Percentiles rank a stretch among this genome's conserved stretches.
Evolutionary conservation across 768 basidiomycete genomes (phyloP).

Genomic region (Candolleomyces eurysporus): DNA sequence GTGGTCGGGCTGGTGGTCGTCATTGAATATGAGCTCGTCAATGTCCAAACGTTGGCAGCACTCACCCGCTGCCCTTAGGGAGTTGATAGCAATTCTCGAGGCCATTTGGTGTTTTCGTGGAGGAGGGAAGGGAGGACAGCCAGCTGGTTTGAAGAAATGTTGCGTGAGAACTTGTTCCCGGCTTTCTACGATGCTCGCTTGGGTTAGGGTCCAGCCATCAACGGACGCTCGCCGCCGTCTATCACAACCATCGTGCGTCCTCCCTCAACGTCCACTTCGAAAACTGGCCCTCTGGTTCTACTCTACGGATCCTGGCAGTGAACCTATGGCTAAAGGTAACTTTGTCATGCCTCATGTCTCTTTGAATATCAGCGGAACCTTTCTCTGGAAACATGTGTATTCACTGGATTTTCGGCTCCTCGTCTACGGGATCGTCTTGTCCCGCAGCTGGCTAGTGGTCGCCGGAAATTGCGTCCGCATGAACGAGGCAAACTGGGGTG

Average conservation of each 20-base stretch:
- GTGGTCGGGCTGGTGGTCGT: slow-evolving; percentile 47
- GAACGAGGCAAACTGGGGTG: too few relatives aligned
- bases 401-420: too few relatives aligned
- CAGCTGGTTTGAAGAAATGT: slow-evolving; percentile 27
- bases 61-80: slow-evolving; percentile 61
- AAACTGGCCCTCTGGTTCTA: background rate
- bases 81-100: slow-evolving; percentile 67
- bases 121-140: slow-evolving; percentile 23
- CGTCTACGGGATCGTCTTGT: too few relatives aligned
- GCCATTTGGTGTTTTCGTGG: slow-evolving; percentile 46
- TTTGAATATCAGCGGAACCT: too few relatives aligned
- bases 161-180: slow-evolving; percentile 38
- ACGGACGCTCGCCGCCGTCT: background rate
- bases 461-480: too few relatives aligned
- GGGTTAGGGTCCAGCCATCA: slow-evolving; percentile 31
- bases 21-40: background rate
- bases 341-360: too few relatives aligned
- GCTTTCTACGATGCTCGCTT: slow-evolving; percentile 33
- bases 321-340: too few relatives aligned
- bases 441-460: too few relatives aligned
- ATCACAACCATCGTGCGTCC: background rate
- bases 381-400: too few relatives aligned
- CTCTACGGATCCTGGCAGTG: too few relatives aligned
- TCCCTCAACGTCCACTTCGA: background rate
- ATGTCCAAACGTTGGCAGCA: slow-evolving; percentile 5